phyloP scores from a whole-genome alignment of 78 protist species.

The Chrysochromulina parva region DNA sequence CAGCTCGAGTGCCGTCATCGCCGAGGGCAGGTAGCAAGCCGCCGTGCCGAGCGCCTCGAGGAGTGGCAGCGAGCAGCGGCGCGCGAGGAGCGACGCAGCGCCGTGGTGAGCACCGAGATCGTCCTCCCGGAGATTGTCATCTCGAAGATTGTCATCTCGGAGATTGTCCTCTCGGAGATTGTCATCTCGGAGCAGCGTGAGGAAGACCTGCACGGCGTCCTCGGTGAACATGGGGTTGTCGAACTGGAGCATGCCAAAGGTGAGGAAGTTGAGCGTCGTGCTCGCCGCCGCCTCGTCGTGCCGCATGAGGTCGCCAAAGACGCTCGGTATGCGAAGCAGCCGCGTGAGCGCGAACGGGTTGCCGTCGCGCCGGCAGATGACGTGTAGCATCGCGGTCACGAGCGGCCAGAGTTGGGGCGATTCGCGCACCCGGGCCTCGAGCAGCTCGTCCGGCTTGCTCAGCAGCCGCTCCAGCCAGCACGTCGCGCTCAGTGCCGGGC shows the following conservation, averaged over 20 bases:
- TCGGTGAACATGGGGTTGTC: constrained; percentile 4
- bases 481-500: constrained; percentile 6
- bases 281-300: neutral
- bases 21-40: constrained; percentile 1
- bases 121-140: too few relatives aligned
- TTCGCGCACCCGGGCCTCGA: neutral
- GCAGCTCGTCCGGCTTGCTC: constrained; percentile 15
- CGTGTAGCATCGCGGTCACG: neutral
- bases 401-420: neutral
- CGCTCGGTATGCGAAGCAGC: neutral
- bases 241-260: neutral
- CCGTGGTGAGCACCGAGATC: neutral
- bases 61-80: neutral
- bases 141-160: neutral
- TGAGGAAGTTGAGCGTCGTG: neutral
- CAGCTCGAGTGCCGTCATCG: neutral
- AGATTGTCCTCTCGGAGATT: neutral
- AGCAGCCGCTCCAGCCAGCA: constrained; percentile 32
- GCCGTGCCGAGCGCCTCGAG: constrained; percentile 24
- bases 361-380: neutral
- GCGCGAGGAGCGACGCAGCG: neutral
- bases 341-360: constrained; percentile 8
- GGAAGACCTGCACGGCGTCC: constrained; percentile 18
- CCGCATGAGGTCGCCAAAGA: neutral
- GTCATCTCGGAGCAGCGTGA: neutral